phyloP scores from a whole-genome alignment of 495 filamentous ascomycete species.

The Podospora australis region DNA sequence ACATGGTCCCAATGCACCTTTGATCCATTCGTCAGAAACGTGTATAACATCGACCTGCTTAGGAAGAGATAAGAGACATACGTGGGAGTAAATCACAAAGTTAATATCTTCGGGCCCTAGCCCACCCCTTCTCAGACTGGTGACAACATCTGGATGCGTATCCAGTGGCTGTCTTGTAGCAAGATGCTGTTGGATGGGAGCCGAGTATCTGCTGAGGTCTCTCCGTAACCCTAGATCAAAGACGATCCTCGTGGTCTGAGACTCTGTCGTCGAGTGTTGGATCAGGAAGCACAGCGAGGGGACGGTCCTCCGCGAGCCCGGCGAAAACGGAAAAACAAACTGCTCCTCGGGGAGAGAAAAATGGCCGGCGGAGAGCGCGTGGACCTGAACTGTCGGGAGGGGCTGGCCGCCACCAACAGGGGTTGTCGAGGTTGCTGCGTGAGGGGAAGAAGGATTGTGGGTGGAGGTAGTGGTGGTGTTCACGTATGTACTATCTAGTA shows the following conservation, averaged over 20 bases:
- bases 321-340: constrained; percentile 29
- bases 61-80: constrained; percentile 3
- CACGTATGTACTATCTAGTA: no score
- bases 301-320: constrained; percentile 17
- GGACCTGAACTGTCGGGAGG: constrained; percentile 43
- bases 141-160: constrained; percentile 29
- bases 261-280: constrained; percentile 20
- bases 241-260: constrained; percentile 25
- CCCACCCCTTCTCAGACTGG: constrained; percentile 25
- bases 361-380: constrained; percentile 38
- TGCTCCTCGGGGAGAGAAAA: constrained; percentile 36
- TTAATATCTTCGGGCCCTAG: constrained; percentile 33
- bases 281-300: constrained; percentile 33
- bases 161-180: constrained; percentile 29
- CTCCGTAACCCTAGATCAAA: constrained; percentile 38
- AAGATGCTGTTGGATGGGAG: constrained; percentile 29
- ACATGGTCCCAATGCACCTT: constrained; percentile 39
- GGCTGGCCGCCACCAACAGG: no score
- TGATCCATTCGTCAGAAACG: constrained; percentile 8
- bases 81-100: constrained; percentile 35
- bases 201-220: constrained; percentile 25
- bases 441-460: no score
- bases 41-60: background rate
- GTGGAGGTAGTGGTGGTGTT: no score
- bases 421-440: no score